Evolutionary conservation across 2,329 filamentous ascomycete species (phyloP), one percentile per base, ranked within the genome.

Genomic region (Colletotrichum destructivum): DNA sequence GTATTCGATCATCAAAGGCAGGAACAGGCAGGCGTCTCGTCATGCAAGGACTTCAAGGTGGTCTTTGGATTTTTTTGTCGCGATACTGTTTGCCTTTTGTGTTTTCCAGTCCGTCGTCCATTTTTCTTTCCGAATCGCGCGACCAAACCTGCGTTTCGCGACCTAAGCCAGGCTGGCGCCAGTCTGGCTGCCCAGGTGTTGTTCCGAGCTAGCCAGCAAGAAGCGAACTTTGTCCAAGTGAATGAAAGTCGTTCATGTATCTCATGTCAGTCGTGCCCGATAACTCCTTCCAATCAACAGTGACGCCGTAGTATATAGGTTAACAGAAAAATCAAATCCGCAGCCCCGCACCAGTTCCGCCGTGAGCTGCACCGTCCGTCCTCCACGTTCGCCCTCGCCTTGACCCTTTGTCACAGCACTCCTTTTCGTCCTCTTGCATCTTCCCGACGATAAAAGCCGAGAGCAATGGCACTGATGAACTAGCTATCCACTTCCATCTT

Each of bases 201-300:
- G 38, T 44, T 44, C n/a, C 51, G 51, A 68, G 31, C 57, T 51
- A 35, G 35, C 66, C 26, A 55, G 66, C 42, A 70, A 69, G 54
- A 69, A 62, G 64, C 52, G 16, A 62, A 62, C 38, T 31, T 55
- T 62, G 59, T 67, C 49, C 31, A 55, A 67, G 44, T 55, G 47
- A 63, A 35, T 64, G 62, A 61, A 44, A 70, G 54, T 64, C 59
- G 54, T 63, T 73, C 68, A 72, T 73, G 59, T 68, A 44, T 68
- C 46, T 73, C 71, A 59, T 73, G 40, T 73, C 71, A 72, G 63
- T 73, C 71, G 59, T 73, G 56, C 54, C 67, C 23, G 46, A 54
- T 46, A 68, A 68, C 46, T 62, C 71, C 62, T 57, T 54, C 62
- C 51, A 44, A 66, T 71, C 61, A 40, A 51, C 56, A 38, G 61